phyloP scores from a whole-genome alignment of 2,329 filamentous ascomycete genomes.

The Fusarium sp. region DNA sequence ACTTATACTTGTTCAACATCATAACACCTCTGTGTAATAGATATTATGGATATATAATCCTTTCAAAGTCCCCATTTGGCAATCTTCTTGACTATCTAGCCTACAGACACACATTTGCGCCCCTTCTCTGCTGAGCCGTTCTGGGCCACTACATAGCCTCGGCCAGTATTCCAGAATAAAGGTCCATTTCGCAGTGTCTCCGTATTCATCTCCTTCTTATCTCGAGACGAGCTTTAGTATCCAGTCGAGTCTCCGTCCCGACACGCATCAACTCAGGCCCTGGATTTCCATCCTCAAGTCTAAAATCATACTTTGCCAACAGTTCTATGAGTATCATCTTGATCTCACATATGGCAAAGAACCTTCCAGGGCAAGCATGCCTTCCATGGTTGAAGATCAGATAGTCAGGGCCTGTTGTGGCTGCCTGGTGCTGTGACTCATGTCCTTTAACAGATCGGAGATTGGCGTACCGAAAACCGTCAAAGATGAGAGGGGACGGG shows the following conservation, averaged over 20 bases:
- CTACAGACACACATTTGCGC: accelerated
- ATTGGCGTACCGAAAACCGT: neutral
- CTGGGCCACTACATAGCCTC: accelerated
- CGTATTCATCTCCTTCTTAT: neutral
- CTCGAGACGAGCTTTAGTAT: neutral
- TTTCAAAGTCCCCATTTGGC: too few relatives aligned
- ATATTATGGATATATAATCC: accelerated
- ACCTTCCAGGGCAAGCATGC: neutral
- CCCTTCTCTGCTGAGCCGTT: accelerated
- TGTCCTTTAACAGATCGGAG: neutral
- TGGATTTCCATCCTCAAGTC: neutral
- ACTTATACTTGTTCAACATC: too few relatives aligned
- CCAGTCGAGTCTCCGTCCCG: accelerated
- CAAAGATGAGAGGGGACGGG: neutral
- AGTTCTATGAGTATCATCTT: neutral
- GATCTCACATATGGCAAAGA: neutral
- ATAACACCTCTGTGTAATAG: accelerated
- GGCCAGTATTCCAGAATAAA: accelerated
- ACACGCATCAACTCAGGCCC: neutral
- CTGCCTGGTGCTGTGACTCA: neutral
- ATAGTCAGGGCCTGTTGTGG: neutral
- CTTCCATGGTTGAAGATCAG: neutral
- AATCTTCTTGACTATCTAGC: accelerated
- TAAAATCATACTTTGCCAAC: neutral
- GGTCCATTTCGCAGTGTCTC: accelerated